phyloP scores from a whole-genome alignment of 2,329 filamentous ascomycete species.

The Triangularia setosa region DNA sequence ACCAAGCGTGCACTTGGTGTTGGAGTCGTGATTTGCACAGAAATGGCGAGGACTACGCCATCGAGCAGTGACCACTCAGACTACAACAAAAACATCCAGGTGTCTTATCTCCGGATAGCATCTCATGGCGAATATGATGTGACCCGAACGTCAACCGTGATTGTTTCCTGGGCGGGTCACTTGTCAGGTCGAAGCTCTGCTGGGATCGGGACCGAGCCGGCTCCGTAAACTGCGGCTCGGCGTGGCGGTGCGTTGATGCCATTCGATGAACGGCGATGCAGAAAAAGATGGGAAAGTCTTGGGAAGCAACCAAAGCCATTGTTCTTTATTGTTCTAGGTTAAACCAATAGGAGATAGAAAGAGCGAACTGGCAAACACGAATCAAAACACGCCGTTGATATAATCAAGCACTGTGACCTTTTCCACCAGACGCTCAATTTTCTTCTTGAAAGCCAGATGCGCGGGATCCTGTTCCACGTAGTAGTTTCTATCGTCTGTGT shows the following conservation, averaged over 20 bases:
- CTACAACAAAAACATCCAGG: background rate
- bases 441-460: constrained; percentile 37
- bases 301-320: background rate
- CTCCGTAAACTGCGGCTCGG: background rate
- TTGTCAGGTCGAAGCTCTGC: background rate
- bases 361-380: background rate
- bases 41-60: constrained; percentile 16
- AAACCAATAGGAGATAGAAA: too few relatives aligned
- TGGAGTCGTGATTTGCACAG: constrained; percentile 17
- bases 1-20: background rate
- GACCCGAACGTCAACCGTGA: background rate
- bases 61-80: constrained; percentile 7
- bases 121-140: background rate
- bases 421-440: constrained; percentile 32
- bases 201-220: constrained; percentile 6
- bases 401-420: constrained; percentile 40
- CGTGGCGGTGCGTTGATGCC: background rate
- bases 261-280: background rate
- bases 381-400: constrained; percentile 14
- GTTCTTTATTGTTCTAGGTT: background rate
- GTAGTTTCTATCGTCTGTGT: constrained; percentile 38
- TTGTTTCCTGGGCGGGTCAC: too few relatives aligned
- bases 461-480: constrained; percentile 39
- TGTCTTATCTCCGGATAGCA: constrained; percentile 12
- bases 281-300: background rate